These are phyloP conservation scores for Spraguea lophii DNA, from an alignment of 371 early-diverging fungal species.

Conservation along the genomic window DNA sequence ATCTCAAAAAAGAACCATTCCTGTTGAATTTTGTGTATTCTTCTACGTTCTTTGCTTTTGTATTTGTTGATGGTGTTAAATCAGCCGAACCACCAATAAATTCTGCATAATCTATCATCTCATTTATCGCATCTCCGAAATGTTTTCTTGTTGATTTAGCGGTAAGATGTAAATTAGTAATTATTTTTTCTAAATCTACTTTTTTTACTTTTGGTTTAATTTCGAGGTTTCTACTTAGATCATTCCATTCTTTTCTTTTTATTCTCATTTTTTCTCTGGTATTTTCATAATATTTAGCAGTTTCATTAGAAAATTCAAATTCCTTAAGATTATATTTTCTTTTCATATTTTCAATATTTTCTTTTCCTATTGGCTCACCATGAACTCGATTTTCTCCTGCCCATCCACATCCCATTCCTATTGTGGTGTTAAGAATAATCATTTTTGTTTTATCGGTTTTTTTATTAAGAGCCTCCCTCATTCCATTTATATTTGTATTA, in stretches of 20 bases:
- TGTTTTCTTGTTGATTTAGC: slow-evolving; percentile 38
- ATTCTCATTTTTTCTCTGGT: too few species aligned
- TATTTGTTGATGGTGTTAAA: slow-evolving; percentile 80
- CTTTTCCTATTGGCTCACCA: slow-evolving; percentile 63
- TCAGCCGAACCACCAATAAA: slow-evolving; percentile 93
- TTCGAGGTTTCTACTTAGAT: slow-evolving; percentile 51
- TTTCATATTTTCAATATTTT: slow-evolving; percentile 65
- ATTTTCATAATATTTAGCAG: too few species aligned
- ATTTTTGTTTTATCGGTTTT: too few species aligned
- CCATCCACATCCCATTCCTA: slow-evolving; percentile 62
- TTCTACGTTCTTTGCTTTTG: slow-evolving; percentile 66
- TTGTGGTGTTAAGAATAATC: too few species aligned
- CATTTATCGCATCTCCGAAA: slow-evolving; percentile 56
- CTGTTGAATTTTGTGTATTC: slow-evolving; percentile 54
- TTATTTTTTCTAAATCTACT: slow-evolving; percentile 48
- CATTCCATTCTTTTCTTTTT: slow-evolving; percentile 47
- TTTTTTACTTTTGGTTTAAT: slow-evolving; percentile 52
- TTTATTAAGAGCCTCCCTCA: too few species aligned
- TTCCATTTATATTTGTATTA: slow-evolving; percentile 54
- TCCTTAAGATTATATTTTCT: slow-evolving; percentile 59
- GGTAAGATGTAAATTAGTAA: slow-evolving; percentile 46
- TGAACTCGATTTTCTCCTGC: slow-evolving; percentile 66
- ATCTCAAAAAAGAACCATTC: slow-evolving; percentile 70
- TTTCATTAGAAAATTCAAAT: too few species aligned
- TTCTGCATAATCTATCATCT: slow-evolving; percentile 58